phyloP scores from a whole-genome alignment of 176 grass and related monocot species.

The Coix lacrymajobi region DNA sequence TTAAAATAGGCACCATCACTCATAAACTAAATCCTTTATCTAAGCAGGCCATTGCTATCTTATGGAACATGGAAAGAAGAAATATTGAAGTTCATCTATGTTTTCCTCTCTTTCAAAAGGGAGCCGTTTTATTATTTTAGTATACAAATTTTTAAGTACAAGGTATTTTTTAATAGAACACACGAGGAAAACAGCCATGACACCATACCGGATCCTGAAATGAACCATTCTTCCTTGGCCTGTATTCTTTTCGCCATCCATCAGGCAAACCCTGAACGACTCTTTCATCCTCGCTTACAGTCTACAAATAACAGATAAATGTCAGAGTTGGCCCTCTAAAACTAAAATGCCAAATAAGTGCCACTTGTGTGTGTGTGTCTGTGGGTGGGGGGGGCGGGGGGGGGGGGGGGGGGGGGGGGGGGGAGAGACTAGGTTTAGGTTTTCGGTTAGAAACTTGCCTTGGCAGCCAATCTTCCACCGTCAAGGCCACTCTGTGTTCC shows the following conservation, averaged over 20 bases:
- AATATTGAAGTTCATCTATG: background rate
- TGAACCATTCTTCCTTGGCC: conserved; percentile 36
- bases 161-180: background rate
- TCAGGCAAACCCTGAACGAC: conserved; percentile 29
- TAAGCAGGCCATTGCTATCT: background rate
- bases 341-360: background rate
- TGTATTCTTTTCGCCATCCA: conserved; percentile 49
- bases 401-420: no score
- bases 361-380: background rate
- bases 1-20: background rate
- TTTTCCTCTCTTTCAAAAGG: background rate
- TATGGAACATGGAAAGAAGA: background rate
- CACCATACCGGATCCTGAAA: conserved; percentile 36
- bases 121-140: background rate
- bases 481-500: background rate
- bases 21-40: background rate
- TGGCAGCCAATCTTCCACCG: background rate
- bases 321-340: background rate
- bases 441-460: background rate
- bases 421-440: background rate
- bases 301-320: conserved; percentile 25
- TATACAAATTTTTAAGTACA: background rate
- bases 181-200: background rate
- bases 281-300: conserved; percentile 9
- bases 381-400: no score